phyloP scores from a whole-genome alignment of 73 alveolate genomes.

The Tetrahymena malaccensis region DNA sequence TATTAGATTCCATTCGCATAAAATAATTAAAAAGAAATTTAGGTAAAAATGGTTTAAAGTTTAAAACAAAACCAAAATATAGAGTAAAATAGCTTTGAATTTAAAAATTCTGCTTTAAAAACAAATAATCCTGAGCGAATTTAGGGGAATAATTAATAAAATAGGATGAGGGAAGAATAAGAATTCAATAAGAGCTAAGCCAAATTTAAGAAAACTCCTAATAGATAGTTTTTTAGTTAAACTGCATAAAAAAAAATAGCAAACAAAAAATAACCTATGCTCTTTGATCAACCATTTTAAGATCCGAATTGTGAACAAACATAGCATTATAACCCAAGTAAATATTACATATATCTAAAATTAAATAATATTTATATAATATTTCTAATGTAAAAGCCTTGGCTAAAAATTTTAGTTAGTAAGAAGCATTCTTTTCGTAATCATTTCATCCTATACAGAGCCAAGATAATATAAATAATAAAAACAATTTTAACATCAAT shows the following conservation, averaged over 20 bases:
- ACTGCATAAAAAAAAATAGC: neutral
- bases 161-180: neutral
- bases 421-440: neutral
- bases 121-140: no score
- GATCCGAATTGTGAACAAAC: neutral
- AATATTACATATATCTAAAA: neutral
- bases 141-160: neutral
- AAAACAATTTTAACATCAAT: neutral
- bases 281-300: neutral
- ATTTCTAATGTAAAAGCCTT: neutral
- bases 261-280: neutral
- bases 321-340: neutral
- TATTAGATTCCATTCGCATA: neutral
- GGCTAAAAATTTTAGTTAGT: neutral
- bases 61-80: neutral
- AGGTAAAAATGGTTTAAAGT: neutral
- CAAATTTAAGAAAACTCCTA: neutral
- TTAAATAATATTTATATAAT: neutral
- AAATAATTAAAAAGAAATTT: neutral
- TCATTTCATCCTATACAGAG: neutral
- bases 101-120: neutral
- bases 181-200: neutral
- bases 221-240: neutral
- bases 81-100: neutral
- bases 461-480: neutral